Evolutionary conservation across 2,329 filamentous ascomycete species (phyloP), one percentile per base, ranked within the genome.

Genomic region (Aspergillus fumigatus): DNA sequence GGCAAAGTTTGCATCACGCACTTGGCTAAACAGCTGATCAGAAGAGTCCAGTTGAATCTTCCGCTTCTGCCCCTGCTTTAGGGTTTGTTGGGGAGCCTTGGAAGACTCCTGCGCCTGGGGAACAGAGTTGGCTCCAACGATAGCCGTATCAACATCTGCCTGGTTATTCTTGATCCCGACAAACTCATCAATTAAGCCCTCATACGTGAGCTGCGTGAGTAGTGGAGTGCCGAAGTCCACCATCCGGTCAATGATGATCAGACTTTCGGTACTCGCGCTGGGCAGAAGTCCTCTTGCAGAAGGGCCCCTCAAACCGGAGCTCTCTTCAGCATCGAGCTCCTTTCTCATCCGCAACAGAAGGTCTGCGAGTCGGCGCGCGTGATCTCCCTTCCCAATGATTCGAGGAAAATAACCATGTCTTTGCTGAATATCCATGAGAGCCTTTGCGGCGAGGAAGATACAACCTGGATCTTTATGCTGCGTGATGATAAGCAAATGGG

Each of bases 181-280:
- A 17, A 94, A 83, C 71, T 99, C 94, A 68, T 99, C 95, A 53
- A 99, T 88, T 26, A 99, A 80, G 3, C 94, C 94, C 75, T 99
- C 93, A 68, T 99, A 99, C 1, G 94, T 99, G 59, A 99, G 79
- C 71, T 99, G 94, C 0, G 93, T 97, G 53, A 99, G 86, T 17
- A 99, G 81, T 0, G 89, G 88, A 1, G 94, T 97, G 17, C 93
- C 90, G 67, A 94, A 92, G 72, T 99, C 94, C 54, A 96, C 88
- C 70, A 97, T 92, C 51, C 94, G 89, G 73, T 99, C 94, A 54
- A 99, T 92, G 59, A 99, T 89, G 66, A 99, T 92, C 58, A 97
- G 80, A 68, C 88, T 96, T 72, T 99, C 94, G 50, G 92, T 89
- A 6, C 87, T 87, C 10, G 88, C 88, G 72, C 94, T 97, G 11